Percentiles rank a stretch among this genome's conserved stretches.
Conservation (phyloP, 345 rosid genomes). For the Brassica juncea region DNA sequence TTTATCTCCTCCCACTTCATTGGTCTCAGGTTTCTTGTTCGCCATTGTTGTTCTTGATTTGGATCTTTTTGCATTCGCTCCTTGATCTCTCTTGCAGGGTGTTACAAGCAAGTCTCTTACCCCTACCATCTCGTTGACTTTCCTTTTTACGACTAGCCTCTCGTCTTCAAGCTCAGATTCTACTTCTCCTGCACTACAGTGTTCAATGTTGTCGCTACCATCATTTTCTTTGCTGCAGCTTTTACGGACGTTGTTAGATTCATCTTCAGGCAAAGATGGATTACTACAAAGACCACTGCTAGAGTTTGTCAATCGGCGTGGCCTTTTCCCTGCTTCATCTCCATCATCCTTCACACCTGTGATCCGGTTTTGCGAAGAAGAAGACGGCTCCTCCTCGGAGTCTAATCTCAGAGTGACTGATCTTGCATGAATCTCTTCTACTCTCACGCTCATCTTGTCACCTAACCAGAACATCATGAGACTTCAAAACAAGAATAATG, state of each 20-base stretch:
- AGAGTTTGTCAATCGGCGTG: slow-evolving; percentile 72
- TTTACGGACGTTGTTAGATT: slow-evolving; percentile 56
- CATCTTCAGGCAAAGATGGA: slow-evolving; percentile 88
- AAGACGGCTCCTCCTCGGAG: slow-evolving; percentile 46
- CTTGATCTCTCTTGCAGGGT: slow-evolving; percentile 71
- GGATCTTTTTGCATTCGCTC: slow-evolving; percentile 46
- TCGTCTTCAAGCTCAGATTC: slow-evolving; percentile 30
- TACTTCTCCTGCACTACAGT: slow-evolving; percentile 31
- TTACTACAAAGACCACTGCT: slow-evolving; percentile 72
- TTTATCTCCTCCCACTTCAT: slow-evolving; percentile 53
- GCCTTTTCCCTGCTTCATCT: slow-evolving; percentile 48
- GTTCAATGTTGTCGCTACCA: slow-evolving; percentile 27
- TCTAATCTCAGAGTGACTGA: slow-evolving; percentile 61
- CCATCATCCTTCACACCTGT: slow-evolving; percentile 38
- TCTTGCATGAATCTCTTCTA: slow-evolving; percentile 64
- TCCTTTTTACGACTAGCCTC: slow-evolving; percentile 37
- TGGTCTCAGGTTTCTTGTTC: slow-evolving; percentile 55
- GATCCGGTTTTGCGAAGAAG: slow-evolving; percentile 31
- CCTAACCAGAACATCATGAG: slow-evolving; percentile 18
- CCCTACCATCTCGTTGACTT: slow-evolving; percentile 48
- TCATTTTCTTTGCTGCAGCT: slow-evolving; percentile 42
- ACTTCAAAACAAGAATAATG: background rate
- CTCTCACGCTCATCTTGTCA: slow-evolving; percentile 32
- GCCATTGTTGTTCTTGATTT: slow-evolving; percentile 47
- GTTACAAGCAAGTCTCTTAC: slow-evolving; percentile 71